A percentile compares a stretch with the other conserved stretches of the same genome.
These are phyloP conservation scores for Cinnamomum chago DNA, from an alignment of 164 flowering plant genomes.

Conservation along the genomic window DNA sequence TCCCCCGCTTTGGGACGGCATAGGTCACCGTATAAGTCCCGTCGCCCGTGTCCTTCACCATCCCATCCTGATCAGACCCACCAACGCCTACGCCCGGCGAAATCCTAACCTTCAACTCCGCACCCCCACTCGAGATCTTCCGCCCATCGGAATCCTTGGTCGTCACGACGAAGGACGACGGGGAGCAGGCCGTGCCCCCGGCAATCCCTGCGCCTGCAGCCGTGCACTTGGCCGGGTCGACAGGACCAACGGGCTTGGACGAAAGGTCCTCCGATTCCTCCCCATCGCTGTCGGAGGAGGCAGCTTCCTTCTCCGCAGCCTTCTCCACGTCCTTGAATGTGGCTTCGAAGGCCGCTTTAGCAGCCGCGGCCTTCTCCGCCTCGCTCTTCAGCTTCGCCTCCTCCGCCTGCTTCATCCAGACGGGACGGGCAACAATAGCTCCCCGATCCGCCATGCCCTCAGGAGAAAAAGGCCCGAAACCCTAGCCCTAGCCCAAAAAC, in stretches of 20 bases:
- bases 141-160: conserved; percentile 85
- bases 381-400: conserved; percentile 92
- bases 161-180: conserved; percentile 60
- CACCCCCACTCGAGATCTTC: conserved; percentile 70
- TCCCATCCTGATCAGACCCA: conserved; percentile 86
- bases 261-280: conserved; percentile 54
- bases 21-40: conserved; percentile 84
- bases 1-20: conserved; percentile 89
- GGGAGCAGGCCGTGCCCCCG: conserved; percentile 84
- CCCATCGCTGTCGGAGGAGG: conserved; percentile 57
- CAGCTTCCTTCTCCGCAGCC: conserved; percentile 20
- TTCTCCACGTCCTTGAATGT: conserved; percentile 77
- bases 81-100: conserved; percentile 90
- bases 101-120: conserved; percentile 63
- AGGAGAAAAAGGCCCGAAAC: not conserved
- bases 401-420: conserved; percentile 97
- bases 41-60: conserved; percentile 88
- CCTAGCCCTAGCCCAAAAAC: not conserved
- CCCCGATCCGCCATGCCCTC: conserved; percentile 52
- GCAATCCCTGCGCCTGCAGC: conserved; percentile 92
- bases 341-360: conserved; percentile 98
- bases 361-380: conserved; percentile 91
- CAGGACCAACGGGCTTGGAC: conserved; percentile 77
- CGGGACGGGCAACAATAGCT: conserved; percentile 43
- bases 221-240: conserved; percentile 79